Evolutionary conservation across 192 early-diverging fungal genomes (phyloP).

Genomic region (Rhizophagus prolifer): DNA sequence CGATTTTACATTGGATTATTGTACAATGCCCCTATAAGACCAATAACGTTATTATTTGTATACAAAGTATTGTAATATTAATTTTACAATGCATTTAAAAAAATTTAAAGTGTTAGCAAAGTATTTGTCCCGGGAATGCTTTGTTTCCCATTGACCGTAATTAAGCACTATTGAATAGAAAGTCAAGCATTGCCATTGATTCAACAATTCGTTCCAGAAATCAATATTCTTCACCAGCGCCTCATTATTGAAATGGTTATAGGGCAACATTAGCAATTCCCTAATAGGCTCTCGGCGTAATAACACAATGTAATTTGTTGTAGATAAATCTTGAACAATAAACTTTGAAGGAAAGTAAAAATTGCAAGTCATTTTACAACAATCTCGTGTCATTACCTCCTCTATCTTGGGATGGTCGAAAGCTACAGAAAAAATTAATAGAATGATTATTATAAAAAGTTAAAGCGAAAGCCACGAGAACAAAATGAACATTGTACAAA

Average conservation of each 20-base stretch:
- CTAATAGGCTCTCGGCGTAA: not conserved
- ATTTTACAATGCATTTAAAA: too few relatives aligned
- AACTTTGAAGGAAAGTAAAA: not conserved
- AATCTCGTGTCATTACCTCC: not conserved
- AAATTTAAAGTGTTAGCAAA: too few relatives aligned
- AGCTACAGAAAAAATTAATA: not conserved
- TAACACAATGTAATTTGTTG: not conserved
- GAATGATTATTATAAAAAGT: not conserved
- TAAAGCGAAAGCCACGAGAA: too few relatives aligned
- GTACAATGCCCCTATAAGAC: too few relatives aligned
- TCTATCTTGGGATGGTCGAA: not conserved
- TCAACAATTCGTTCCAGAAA: not conserved
- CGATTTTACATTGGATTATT: too few relatives aligned
- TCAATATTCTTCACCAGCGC: too few relatives aligned
- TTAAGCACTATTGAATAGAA: slow-evolving; percentile 3
- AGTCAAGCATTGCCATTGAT: not conserved
- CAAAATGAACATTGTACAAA: not conserved
- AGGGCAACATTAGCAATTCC: slow-evolving; percentile 4
- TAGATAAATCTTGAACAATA: not conserved
- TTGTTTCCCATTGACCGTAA: not conserved
- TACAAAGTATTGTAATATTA: too few relatives aligned
- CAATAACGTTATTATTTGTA: too few relatives aligned
- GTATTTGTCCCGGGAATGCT: not conserved
- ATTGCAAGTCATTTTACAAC: not conserved
- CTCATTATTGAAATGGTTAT: not conserved